A percentile compares a stretch with the other conserved stretches of the same genome.
These are phyloP conservation scores for Botrytis fabae DNA, from an alignment of 2,329 filamentous ascomycete species.

Conservation along the genomic window DNA sequence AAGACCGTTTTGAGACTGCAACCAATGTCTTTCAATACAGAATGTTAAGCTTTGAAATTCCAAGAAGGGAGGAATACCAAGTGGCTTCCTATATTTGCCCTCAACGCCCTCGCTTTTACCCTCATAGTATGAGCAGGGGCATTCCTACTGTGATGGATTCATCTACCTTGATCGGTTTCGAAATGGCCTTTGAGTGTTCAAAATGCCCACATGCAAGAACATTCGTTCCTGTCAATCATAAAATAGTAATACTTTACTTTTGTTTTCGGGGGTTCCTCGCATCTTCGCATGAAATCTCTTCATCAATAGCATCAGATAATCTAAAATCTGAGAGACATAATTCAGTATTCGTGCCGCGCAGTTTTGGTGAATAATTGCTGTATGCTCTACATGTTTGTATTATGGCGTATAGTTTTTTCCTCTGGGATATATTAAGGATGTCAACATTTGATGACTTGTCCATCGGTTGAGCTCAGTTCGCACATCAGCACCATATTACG, in stretches of 20 bases:
- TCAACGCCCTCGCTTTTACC: not conserved
- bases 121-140: not conserved
- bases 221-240: not conserved
- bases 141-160: not conserved
- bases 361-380: not conserved
- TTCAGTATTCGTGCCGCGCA: too few relatives aligned
- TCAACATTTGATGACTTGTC: not conserved
- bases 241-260: not conserved
- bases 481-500: too few relatives aligned
- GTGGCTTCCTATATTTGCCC: not conserved
- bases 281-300: not conserved
- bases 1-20: not conserved
- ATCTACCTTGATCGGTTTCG: not conserved
- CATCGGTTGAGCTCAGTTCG: too few relatives aligned
- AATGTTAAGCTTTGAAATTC: not conserved
- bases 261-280: not conserved
- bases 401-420: not conserved
- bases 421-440: not conserved
- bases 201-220: not conserved
- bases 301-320: not conserved
- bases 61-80: not conserved
- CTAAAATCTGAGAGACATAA: too few relatives aligned
- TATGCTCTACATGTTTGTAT: too few relatives aligned
- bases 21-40: not conserved
- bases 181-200: not conserved